Evolutionary conservation across 306 rosid species (phyloP).

Genomic region (Potentilla sterilis): DNA sequence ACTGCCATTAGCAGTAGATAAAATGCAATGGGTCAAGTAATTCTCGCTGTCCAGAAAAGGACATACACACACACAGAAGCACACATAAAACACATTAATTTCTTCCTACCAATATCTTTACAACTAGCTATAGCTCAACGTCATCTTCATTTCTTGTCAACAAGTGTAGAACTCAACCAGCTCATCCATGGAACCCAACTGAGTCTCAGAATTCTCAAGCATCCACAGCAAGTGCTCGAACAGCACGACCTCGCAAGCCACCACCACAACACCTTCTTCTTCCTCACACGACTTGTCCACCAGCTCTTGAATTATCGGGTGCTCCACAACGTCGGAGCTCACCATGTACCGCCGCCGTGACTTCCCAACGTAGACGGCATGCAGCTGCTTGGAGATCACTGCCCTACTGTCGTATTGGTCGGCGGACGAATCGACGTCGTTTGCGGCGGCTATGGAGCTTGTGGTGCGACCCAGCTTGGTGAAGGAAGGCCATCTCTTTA

Average conservation of each 20-base stretch:
- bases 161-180: constrained; percentile 77
- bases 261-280: constrained; percentile 36
- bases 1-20: constrained; percentile 1
- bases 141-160: constrained; percentile 12
- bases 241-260: constrained; percentile 82
- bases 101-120: constrained; percentile 20
- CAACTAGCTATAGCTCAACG: constrained; percentile 12
- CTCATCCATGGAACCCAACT: constrained; percentile 79
- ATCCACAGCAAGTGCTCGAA: constrained; percentile 94
- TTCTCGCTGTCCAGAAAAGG: constrained; percentile 20
- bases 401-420: not conserved
- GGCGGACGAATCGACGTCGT: not conserved
- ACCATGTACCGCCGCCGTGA: constrained; percentile 70
- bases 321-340: constrained; percentile 55
- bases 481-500: constrained; percentile 74
- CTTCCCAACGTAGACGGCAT: constrained; percentile 71
- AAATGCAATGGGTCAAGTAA: constrained; percentile 9
- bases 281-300: constrained; percentile 49
- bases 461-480: constrained; percentile 56
- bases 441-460: constrained; percentile 34
- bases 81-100: constrained; percentile 1
- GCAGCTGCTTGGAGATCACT: constrained; percentile 29
- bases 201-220: constrained; percentile 65
- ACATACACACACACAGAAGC: constrained; percentile 4
- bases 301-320: constrained; percentile 77